Evolutionary conservation across 1,139 yeast species (phyloP).

Genomic region (Protomyces macrosporus): DNA sequence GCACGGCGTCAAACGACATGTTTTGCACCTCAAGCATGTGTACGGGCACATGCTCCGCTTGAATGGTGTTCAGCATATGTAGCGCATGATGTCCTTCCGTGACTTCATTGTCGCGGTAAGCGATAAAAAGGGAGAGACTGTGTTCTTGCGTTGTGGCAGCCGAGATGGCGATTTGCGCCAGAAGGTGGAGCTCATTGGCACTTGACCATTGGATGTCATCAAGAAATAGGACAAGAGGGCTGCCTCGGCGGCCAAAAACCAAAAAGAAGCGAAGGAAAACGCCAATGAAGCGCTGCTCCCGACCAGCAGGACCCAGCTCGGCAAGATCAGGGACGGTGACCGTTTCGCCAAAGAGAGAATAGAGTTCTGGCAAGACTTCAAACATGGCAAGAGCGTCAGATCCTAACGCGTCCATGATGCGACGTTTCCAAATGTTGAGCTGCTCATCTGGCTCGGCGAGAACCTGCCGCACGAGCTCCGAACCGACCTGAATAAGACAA

Average conservation of each 20-base stretch:
- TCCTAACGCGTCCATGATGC: slow-evolving; percentile 6
- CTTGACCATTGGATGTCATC: slow-evolving; percentile 25
- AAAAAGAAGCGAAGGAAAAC: slow-evolving; percentile 10
- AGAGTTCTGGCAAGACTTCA: slow-evolving; percentile 17
- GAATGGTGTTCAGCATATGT: neutral
- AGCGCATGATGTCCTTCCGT: slow-evolving; percentile 14
- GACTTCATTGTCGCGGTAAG: slow-evolving; percentile 24
- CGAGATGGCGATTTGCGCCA: slow-evolving; percentile 10
- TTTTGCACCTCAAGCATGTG: slow-evolving; percentile 4
- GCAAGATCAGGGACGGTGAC: slow-evolving; percentile 1
- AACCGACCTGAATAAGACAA: slow-evolving; percentile 12
- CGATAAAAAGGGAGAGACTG: slow-evolving; percentile 7
- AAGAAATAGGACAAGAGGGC: slow-evolving; percentile 18
- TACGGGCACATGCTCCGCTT: slow-evolving; percentile 2
- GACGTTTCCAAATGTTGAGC: slow-evolving; percentile 7
- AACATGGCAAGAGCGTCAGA: slow-evolving; percentile 6
- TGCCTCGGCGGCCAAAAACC: slow-evolving; percentile 13
- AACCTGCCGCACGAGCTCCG: slow-evolving; percentile 9
- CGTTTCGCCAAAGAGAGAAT: neutral
- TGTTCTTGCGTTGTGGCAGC: neutral
- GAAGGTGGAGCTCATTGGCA: slow-evolving; percentile 8
- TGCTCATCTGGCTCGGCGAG: slow-evolving; percentile 7
- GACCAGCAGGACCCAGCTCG: slow-evolving; percentile 17
- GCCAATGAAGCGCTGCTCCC: slow-evolving; percentile 22
- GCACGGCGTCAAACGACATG: slow-evolving; percentile 4